Conservation (phyloP, 2,329 filamentous ascomycete genomes). For the Periconia macrospinosa region DNA sequence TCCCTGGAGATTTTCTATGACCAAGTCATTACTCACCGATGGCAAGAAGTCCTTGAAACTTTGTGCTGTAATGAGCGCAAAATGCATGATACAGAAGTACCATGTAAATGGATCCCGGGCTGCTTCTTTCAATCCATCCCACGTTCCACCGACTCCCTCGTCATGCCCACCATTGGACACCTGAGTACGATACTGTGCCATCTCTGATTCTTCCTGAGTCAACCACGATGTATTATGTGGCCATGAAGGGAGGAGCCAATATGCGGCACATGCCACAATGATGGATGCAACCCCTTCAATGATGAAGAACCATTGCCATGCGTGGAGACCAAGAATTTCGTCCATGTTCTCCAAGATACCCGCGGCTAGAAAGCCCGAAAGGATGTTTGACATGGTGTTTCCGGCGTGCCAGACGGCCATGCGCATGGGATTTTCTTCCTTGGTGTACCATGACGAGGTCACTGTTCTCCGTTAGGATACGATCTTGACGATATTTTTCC, state of each 20-base stretch:
- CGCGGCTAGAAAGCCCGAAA: slow-evolving; percentile 50
- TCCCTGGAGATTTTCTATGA: slow-evolving; percentile 6
- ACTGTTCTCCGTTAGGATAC: slow-evolving; percentile 6
- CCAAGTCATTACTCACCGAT: slow-evolving; percentile 25
- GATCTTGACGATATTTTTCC: too few species aligned
- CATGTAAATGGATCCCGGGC: slow-evolving; percentile 45
- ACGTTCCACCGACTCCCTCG: slow-evolving; percentile 44
- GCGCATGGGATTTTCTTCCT: slow-evolving; percentile 46
- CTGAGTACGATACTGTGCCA: slow-evolving; percentile 31
- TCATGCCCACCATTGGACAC: slow-evolving; percentile 33
- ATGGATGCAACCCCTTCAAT: slow-evolving; percentile 60
- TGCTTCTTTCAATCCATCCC: slow-evolving; percentile 42
- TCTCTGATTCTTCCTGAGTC: slow-evolving; percentile 21
- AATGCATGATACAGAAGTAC: slow-evolving; percentile 47
- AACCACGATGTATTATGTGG: slow-evolving; percentile 17
- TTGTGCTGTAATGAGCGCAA: slow-evolving; percentile 35
- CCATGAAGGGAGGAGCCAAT: slow-evolving; percentile 40
- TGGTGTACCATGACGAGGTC: slow-evolving; percentile 52
- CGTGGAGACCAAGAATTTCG: slow-evolving; percentile 37
- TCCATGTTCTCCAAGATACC: slow-evolving; percentile 51
- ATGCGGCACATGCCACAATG: slow-evolving; percentile 36
- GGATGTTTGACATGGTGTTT: slow-evolving; percentile 50
- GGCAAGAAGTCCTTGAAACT: slow-evolving; percentile 39
- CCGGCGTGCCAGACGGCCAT: slow-evolving; percentile 53
- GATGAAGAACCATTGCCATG: slow-evolving; percentile 52